Conservation (phyloP, 2,329 filamentous ascomycete species). For the Ophiostoma sp. region DNA sequence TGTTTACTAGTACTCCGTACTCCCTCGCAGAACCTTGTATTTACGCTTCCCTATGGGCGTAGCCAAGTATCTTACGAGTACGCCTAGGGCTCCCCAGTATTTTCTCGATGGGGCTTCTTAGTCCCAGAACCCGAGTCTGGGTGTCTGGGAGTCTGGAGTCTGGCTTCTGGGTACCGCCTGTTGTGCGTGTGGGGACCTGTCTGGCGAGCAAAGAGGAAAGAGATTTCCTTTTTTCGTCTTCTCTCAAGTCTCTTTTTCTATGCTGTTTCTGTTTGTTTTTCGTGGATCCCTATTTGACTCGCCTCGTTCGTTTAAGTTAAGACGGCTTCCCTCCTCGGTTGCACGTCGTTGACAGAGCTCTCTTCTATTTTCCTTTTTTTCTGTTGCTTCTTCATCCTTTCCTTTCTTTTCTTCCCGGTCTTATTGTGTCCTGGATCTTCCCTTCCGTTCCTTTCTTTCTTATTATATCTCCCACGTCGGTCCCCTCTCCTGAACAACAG, state of each 20-base stretch:
- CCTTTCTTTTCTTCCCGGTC: not conserved
- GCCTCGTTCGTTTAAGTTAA: slow-evolving; percentile 17
- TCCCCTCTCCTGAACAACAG: not conserved
- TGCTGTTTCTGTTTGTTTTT: slow-evolving; percentile 15
- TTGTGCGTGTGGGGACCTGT: slow-evolving; percentile 19
- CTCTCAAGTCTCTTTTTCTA: slow-evolving; percentile 1
- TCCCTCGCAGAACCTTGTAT: not conserved
- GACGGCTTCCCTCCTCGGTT: slow-evolving; percentile 3
- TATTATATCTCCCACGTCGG: slow-evolving; percentile 1
- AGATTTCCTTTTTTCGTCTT: slow-evolving; percentile 18
- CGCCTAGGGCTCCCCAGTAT: not conserved
- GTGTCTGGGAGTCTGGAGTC: not conserved
- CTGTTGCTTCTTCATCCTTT: slow-evolving; percentile 1
- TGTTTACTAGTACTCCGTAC: slow-evolving; percentile 10
- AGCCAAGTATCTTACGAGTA: not conserved
- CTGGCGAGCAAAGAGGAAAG: slow-evolving; percentile 10
- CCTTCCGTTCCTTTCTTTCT: not conserved
- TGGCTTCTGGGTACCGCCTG: slow-evolving; percentile 1
- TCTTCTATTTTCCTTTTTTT: slow-evolving; percentile 9
- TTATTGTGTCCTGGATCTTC: not conserved
- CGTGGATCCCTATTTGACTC: slow-evolving; percentile 17
- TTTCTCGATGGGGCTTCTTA: not conserved
- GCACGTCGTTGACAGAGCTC: not conserved
- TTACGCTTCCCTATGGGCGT: not conserved
- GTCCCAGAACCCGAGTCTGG: not conserved